These are phyloP conservation scores for Glebionis coronaria DNA, from an alignment of 129 eudicot species.

Conservation along the genomic window DNA sequence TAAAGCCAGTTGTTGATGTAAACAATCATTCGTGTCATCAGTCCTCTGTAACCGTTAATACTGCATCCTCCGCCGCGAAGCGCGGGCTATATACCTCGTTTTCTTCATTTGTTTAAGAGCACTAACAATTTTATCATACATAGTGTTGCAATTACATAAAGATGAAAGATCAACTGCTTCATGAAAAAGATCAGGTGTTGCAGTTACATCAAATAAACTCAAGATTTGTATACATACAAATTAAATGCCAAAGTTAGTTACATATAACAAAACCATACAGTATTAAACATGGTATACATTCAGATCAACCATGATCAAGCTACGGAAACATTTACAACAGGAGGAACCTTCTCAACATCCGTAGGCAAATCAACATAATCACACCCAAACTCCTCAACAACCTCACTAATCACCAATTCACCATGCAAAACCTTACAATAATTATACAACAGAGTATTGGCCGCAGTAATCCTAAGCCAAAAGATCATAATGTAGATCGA, in stretches of 20 bases:
- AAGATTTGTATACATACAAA: neutral
- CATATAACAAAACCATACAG: neutral
- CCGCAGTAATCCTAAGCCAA: conserved; percentile 44
- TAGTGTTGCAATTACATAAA: no score
- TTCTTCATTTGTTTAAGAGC: no score
- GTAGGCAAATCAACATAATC: conserved; percentile 59
- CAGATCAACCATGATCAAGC: conserved; percentile 7
- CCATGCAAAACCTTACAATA: conserved; percentile 83
- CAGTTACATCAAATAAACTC: neutral
- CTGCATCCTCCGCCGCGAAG: no score
- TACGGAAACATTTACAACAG: conserved; percentile 38
- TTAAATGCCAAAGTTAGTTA: neutral
- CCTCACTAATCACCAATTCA: conserved; percentile 20
- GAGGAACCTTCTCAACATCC: conserved; percentile 38
- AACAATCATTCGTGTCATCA: no score
- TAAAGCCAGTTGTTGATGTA: no score
- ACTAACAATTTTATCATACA: no score
- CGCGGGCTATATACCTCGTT: no score
- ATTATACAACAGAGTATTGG: conserved; percentile 57
- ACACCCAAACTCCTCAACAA: conserved; percentile 16
- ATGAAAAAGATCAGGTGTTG: neutral
- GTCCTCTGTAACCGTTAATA: no score
- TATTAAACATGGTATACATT: no score
- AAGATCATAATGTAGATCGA: conserved; percentile 37
- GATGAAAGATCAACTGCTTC: no score